These are phyloP conservation scores for Exophiala bonariae DNA, from an alignment of 2,329 filamentous ascomycete genomes.

Conservation along the genomic window DNA sequence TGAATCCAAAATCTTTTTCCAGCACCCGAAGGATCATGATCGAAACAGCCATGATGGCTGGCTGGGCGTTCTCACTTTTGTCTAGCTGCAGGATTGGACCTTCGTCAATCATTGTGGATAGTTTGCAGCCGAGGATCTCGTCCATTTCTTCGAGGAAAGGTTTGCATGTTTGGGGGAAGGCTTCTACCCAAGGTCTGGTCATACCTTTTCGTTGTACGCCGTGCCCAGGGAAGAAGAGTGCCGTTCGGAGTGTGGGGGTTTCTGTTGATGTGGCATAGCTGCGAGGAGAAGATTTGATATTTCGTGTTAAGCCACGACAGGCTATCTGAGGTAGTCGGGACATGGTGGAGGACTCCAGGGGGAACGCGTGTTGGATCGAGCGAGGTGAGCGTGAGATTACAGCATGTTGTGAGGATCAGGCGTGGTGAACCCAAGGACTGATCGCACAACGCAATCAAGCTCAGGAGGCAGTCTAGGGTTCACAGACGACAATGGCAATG, in stretches of 20 bases:
- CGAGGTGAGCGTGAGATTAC: neutral
- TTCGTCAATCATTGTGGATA: slow-evolving; percentile 75
- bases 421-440: neutral
- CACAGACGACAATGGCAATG: too few relatives aligned
- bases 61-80: slow-evolving; percentile 83
- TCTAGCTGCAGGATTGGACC: slow-evolving; percentile 78
- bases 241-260: slow-evolving; percentile 37
- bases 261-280: slow-evolving; percentile 22
- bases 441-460: neutral
- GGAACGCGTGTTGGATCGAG: neutral
- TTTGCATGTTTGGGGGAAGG: slow-evolving; percentile 75
- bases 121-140: slow-evolving; percentile 68
- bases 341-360: slow-evolving; percentile 12
- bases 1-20: slow-evolving; percentile 81
- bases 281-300: slow-evolving; percentile 10
- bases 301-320: slow-evolving; percentile 6
- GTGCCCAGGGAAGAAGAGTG: slow-evolving; percentile 59
- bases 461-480: too few relatives aligned
- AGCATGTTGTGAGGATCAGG: too few relatives aligned
- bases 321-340: slow-evolving; percentile 12
- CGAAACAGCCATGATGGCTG: slow-evolving; percentile 93
- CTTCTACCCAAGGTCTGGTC: slow-evolving; percentile 80
- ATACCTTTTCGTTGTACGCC: slow-evolving; percentile 88
- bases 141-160: slow-evolving; percentile 87
- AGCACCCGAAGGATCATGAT: slow-evolving; percentile 85